Base-by-base conservation (phyloP, 1,139 yeast species). In the Debaryomyces sp. region DNA sequence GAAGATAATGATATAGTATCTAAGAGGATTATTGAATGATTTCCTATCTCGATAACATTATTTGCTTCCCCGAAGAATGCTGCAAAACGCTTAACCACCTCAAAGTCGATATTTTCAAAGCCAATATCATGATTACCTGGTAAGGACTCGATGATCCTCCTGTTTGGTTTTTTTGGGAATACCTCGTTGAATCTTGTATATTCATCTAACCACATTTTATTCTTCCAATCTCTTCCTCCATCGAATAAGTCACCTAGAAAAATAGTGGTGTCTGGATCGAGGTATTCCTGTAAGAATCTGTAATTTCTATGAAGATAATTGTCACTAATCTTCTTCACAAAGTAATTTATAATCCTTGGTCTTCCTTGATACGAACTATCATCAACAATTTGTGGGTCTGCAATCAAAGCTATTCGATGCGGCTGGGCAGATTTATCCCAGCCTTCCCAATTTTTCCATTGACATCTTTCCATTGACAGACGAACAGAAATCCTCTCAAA, bases 91-190 rank as follows among this genome's bases (percentile, higher is more conserved):
- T 81, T 70, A 2, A 73, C 66, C 24, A 78, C 80, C 10, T 80
- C 73, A 6, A 81, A 75, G 1, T 85, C 81, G 15, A 76, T 67
- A 49, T 84, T 80, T 32, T 96, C 96, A 64, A 87, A 92, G 0
- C 99, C 99, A 56, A 94, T 89, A 64, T 94, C 99, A 64, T 94
- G 99, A 61, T 94, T 94, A 2, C 99, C 99, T 0, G 98, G 97
- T 10, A 94, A 67, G 1, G 85, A 80, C 58, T 79, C 74, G 39
- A 82, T 70, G 3, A 82, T 81, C 27, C 74, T 65, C 46, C 81
- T 75, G 49, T 82, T 68, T 57, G 70, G 54, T 70, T 80, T 60
- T 23, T 68, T 68, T 17, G 81, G 79, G 63, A 88, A 94, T 1
- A 94, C 80, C 1, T 66, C 57, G 57, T 80, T 78, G 64, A 89